A percentile compares a stretch with the other conserved stretches of the same genome.
Conservation (phyloP, 345 rosid species). For the Crucihimalaya himalaica region DNA sequence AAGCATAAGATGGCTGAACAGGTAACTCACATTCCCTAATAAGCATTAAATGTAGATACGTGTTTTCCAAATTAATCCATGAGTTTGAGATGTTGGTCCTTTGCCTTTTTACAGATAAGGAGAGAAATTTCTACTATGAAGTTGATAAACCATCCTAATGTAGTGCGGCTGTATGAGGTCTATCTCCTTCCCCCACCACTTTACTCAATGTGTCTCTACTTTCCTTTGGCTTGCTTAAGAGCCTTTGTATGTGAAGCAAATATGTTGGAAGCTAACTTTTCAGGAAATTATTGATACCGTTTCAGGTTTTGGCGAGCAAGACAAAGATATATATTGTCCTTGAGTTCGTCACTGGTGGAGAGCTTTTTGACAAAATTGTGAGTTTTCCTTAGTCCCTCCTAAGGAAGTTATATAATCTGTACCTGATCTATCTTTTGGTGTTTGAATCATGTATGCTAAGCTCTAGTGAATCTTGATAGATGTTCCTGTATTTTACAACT, state of each 20-base stretch:
- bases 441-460: not conserved
- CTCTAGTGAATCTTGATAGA: not conserved
- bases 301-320: conserved; percentile 80
- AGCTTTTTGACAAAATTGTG: conserved; percentile 81
- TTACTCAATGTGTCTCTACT: conserved; percentile 26
- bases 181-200: conserved; percentile 17
- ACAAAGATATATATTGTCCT: conserved; percentile 71
- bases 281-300: not conserved
- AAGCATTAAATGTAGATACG: not conserved
- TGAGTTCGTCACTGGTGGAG: conserved; percentile 76
- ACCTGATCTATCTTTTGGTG: not conserved
- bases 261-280: conserved; percentile 7
- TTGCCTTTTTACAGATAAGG: conserved; percentile 63
- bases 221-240: not conserved
- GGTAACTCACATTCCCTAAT: conserved; percentile 41
- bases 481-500: not conserved
- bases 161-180: conserved; percentile 85
- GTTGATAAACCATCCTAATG: conserved; percentile 91
- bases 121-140: conserved; percentile 93
- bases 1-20: conserved; percentile 94
- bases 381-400: conserved; percentile 35
- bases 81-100: conserved; percentile 9
- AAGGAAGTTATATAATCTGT: not conserved
- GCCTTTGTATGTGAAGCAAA: not conserved
- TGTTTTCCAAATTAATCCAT: not conserved